phyloP scores from a whole-genome alignment of 2,329 filamentous ascomycete genomes.

The Pseudocercospora cruenta region DNA sequence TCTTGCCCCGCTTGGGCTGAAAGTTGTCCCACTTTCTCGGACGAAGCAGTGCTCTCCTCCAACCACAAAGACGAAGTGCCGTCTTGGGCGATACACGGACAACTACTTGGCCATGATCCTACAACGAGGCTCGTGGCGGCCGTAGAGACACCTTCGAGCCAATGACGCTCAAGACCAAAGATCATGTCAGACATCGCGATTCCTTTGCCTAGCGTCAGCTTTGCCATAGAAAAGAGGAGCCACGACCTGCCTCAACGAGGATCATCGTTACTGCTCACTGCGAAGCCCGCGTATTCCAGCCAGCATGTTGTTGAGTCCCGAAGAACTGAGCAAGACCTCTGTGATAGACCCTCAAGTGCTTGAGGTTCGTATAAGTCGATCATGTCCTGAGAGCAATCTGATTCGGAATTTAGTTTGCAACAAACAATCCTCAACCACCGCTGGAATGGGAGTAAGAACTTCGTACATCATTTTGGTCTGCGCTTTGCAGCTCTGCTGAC shows the following conservation, averaged over 20 bases:
- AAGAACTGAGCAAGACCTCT: not conserved
- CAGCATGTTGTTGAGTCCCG: not conserved
- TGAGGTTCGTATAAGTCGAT: not conserved
- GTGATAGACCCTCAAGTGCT: not conserved
- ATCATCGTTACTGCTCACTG: not conserved
- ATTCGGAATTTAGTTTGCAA: not conserved
- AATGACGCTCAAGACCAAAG: too few relatives aligned
- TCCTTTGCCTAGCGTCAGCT: not conserved
- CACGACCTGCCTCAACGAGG: not conserved
- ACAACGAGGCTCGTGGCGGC: too few relatives aligned
- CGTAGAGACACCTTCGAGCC: too few relatives aligned
- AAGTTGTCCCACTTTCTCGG: not conserved
- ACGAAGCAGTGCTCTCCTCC: not conserved
- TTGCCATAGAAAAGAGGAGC: not conserved
- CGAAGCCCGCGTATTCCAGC: not conserved
- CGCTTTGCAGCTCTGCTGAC: too few relatives aligned
- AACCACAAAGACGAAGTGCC: not conserved
- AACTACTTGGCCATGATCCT: too few relatives aligned
- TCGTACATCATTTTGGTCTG: too few relatives aligned
- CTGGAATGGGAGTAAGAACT: not conserved
- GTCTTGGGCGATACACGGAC: not conserved
- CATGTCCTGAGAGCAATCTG: not conserved
- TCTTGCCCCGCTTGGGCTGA: too few relatives aligned
- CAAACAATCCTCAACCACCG: slow-evolving; percentile 7
- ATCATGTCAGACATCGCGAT: too few relatives aligned